Evolutionary conservation across 2,329 filamentous ascomycete species (phyloP).

Genomic region (Volutella citrinella): DNA sequence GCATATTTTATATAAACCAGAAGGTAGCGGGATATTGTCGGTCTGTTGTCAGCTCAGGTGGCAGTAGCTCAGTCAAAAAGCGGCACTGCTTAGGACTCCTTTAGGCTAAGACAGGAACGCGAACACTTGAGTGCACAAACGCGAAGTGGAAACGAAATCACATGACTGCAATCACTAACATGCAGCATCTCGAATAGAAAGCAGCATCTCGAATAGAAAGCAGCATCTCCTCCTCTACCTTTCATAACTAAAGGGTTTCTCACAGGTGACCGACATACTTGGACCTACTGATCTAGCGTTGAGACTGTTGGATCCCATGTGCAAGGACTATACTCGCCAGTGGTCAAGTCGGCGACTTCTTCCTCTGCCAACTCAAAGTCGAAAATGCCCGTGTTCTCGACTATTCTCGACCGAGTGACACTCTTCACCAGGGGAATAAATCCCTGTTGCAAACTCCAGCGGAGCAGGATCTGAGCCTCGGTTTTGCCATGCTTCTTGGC

Average conservation of each 20-base stretch:
- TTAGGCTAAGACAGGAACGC: too few species aligned
- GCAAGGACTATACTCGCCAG: slow-evolving; percentile 50
- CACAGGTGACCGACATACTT: too few species aligned
- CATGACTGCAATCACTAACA: slow-evolving; percentile 18
- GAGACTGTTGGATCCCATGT: slow-evolving; percentile 55
- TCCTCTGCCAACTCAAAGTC: slow-evolving; percentile 54
- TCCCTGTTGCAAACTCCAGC: slow-evolving; percentile 80
- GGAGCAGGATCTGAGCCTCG: slow-evolving; percentile 72
- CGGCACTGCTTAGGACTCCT: too few species aligned
- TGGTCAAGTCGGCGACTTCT: slow-evolving; percentile 49
- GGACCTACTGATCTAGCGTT: slow-evolving; percentile 38
- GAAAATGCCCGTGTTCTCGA: slow-evolving; percentile 57
- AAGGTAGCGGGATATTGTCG: too few species aligned
- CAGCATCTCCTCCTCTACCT: too few species aligned
- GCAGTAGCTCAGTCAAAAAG: too few species aligned
- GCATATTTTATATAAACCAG: too few species aligned
- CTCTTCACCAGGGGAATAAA: slow-evolving; percentile 73
- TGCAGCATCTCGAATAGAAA: too few species aligned
- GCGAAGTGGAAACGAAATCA: slow-evolving; percentile 26
- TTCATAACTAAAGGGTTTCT: too few species aligned
- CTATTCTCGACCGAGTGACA: slow-evolving; percentile 63
- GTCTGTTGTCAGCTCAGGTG: too few species aligned
- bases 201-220: too few species aligned
- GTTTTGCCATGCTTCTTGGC: slow-evolving; percentile 71
- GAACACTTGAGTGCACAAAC: slow-evolving; percentile 9